phyloP scores from a whole-genome alignment of 805 yeast species.

The Yarrowia divulgata region DNA sequence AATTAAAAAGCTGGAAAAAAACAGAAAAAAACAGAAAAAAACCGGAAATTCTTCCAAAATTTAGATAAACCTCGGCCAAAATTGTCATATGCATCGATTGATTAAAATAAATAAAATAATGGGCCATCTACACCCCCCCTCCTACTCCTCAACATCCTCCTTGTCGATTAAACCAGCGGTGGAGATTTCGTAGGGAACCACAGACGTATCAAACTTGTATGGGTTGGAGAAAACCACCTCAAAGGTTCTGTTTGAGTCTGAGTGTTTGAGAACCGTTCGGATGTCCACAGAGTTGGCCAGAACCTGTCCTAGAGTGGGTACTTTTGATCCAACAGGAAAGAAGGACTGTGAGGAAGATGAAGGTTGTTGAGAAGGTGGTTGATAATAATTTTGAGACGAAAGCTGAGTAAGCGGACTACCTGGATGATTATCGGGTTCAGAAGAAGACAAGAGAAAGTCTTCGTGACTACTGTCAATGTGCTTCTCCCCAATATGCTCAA shows the following conservation, averaged over 20 bases:
- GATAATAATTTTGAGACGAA: too few species aligned
- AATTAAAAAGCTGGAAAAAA: background rate
- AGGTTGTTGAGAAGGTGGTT: too few species aligned
- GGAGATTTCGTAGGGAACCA: constrained; percentile 10
- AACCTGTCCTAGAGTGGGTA: constrained; percentile 15
- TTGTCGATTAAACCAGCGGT: background rate
- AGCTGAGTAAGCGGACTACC: too few species aligned
- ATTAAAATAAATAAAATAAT: background rate
- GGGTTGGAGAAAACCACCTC: constrained; percentile 17
- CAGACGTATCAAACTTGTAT: constrained; percentile 1
- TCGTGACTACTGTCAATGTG: background rate
- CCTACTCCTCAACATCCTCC: background rate
- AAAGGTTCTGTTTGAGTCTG: background rate
- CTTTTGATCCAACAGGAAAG: background rate
- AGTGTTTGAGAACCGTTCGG: constrained; percentile 7
- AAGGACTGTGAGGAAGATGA: background rate
- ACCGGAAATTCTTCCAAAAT: too few species aligned
- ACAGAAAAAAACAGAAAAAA: background rate
- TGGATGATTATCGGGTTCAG: background rate
- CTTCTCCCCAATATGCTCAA: background rate
- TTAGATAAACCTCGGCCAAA: too few species aligned
- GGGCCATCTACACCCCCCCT: background rate
- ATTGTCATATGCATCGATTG: background rate
- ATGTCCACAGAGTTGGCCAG: constrained; percentile 12
- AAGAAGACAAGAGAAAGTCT: background rate